Base-by-base conservation (phyloP, 2,329 filamentous ascomycete genomes). In the Tolypocladium cylindrosporum region DNA sequence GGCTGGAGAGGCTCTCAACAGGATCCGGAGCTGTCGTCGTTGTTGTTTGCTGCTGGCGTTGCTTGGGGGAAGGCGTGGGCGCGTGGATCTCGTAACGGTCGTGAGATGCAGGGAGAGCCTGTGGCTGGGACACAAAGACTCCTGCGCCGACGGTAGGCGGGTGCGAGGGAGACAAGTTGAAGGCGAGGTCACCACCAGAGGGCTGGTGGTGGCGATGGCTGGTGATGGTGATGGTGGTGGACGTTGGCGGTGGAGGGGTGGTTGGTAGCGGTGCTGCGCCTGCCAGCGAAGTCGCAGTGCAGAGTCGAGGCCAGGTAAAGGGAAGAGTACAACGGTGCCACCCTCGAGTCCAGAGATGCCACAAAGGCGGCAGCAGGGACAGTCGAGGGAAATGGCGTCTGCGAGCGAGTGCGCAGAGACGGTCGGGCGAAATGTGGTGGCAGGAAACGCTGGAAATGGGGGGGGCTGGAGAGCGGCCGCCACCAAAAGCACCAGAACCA, bases 31-130 rank as follows among this genome's bases (percentile, higher is more conserved):
- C 21, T 43, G 62, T 64, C 60, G 61, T 63, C 14, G 58, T 60
- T 58, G 62, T 64, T 59, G 61, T 64, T 16, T 31, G 42, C 48
- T 53, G 50, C 48, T 39, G 55, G 34, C 48, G 45, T 37, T 76
- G 74, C 71, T 74, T 74, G 69, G 69, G 66, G 64, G 66, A 62
- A 61, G 72, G 69, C 68, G 73, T 73, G 66, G 73, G 71, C 67
- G 78, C 78, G 78, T 81, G 69, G 72, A 66, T 72, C 68, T 81
- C 79, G 81, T 81, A 73, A 78, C 75, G 75, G 79, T 82, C 79
- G 75, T 80, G 68, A 79, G 69, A 69, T 64, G 68, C 66, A 53
- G 69, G 40, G 19, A 55, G 66, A 62, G 72, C 66, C 58, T 66
- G 73, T 71, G 69, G 71, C 68, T 69, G 72, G 65, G 76, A 75